Evolutionary conservation across 2,329 filamentous ascomycete genomes (phyloP).

Genomic region (Hypoxylon sp.): DNA sequence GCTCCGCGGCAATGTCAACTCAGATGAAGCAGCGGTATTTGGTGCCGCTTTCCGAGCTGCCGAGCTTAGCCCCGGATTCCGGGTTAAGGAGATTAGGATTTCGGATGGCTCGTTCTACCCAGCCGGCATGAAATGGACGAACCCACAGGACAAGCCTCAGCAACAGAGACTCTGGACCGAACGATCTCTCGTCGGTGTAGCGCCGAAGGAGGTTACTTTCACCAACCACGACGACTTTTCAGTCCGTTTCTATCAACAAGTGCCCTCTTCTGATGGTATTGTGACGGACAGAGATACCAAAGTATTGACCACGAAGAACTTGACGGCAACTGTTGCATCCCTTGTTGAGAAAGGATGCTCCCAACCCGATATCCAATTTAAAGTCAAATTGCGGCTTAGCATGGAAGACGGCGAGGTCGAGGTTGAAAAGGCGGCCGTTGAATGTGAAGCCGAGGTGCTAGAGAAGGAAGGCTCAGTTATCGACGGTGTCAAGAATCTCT

Average conservation of each 20-base stretch:
- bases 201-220: constrained; percentile 85
- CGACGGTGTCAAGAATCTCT: constrained; percentile 94
- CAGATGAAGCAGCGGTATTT: constrained; percentile 95
- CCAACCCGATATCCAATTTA: constrained; percentile 79
- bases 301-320: constrained; percentile 78
- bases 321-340: constrained; percentile 82
- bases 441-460: constrained; percentile 79
- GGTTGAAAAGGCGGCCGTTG: constrained; percentile 76
- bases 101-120: constrained; percentile 80
- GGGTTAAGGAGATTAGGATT: constrained; percentile 93
- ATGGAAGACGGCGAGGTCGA: constrained; percentile 81
- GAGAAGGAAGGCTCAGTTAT: constrained; percentile 80
- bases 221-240: constrained; percentile 83
- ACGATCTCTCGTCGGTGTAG: constrained; percentile 75
- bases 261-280: constrained; percentile 56
- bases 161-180: constrained; percentile 86
- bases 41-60: constrained; percentile 95
- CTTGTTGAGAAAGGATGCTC: constrained; percentile 82
- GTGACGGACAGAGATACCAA: constrained; percentile 67
- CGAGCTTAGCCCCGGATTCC: constrained; percentile 91
- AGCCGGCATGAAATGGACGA: constrained; percentile 77
- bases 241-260: constrained; percentile 80
- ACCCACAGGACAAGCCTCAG: constrained; percentile 72
- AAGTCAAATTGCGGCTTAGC: constrained; percentile 77
- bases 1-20: constrained; percentile 92